Conservation (phyloP, 2,329 filamentous ascomycete genomes). For the Fusarium graminum region DNA sequence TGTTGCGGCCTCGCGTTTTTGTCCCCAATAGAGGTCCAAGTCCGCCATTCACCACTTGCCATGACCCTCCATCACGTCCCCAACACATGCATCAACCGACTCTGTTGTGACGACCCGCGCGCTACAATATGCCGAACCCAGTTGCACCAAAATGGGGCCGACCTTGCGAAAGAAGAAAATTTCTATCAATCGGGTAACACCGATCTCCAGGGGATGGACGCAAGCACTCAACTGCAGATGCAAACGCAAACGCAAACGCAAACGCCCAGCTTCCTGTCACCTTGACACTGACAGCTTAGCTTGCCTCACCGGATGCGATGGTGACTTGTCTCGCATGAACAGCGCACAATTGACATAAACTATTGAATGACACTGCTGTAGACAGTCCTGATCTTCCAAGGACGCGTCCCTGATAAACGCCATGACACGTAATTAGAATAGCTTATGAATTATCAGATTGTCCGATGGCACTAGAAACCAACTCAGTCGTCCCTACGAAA, state of each 20-base stretch:
- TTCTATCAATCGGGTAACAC: conserved; percentile 34
- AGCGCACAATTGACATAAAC: conserved; percentile 24
- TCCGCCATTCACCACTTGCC: conserved; percentile 33
- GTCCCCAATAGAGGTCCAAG: conserved; percentile 15
- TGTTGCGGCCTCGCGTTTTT: conserved; percentile 4
- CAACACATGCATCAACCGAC: conserved; percentile 21
- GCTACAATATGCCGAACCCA: conserved; percentile 30
- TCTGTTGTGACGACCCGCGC: conserved; percentile 43
- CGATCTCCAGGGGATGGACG: conserved; percentile 38
- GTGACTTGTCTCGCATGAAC: conserved; percentile 44
- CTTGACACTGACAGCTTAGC: conserved; percentile 35
- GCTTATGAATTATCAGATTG: neutral
- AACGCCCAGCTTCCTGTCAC: conserved; percentile 17
- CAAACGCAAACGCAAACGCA: neutral
- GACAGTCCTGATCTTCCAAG: neutral
- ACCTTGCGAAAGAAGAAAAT: conserved; percentile 28
- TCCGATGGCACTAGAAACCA: too few species aligned
- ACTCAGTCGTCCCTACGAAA: neutral
- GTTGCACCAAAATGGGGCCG: conserved; percentile 12
- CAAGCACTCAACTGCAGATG: conserved; percentile 40
- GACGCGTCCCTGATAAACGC: neutral
- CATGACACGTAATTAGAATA: neutral
- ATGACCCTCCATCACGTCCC: conserved; percentile 34
- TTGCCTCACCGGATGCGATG: conserved; percentile 39
- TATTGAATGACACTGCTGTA: neutral